Percentiles rank a stretch among this genome's conserved stretches.
phyloP scores from a whole-genome alignment of 2,329 filamentous ascomycete species.

The Sporothrix sp. region DNA sequence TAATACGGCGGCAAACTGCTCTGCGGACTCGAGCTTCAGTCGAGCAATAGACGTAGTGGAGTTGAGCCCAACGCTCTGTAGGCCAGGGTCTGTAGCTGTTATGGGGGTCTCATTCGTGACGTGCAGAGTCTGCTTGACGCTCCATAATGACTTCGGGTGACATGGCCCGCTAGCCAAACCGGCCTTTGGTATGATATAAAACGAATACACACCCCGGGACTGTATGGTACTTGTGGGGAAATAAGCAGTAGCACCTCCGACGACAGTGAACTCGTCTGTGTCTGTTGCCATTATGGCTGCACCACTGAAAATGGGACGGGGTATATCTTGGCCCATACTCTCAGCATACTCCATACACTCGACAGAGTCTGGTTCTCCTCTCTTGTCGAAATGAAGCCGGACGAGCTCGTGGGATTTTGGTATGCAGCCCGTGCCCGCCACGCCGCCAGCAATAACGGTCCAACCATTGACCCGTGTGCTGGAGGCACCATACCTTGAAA shows the following conservation, averaged over 20 bases:
- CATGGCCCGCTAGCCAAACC: not conserved
- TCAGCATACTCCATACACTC: constrained; percentile 10
- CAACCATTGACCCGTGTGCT: constrained; percentile 9
- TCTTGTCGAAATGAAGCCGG: constrained; percentile 27
- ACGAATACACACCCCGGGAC: constrained; percentile 52
- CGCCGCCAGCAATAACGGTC: constrained; percentile 33
- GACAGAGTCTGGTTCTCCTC: constrained; percentile 23
- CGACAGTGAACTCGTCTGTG: constrained; percentile 46
- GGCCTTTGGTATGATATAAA: constrained; percentile 20
- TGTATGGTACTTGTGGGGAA: constrained; percentile 86
- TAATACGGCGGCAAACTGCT: constrained; percentile 53
- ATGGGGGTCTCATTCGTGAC: constrained; percentile 6
- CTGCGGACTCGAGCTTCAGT: constrained; percentile 38
- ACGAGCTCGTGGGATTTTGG: constrained; percentile 42
- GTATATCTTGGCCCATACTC: not conserved
- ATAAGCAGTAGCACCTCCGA: constrained; percentile 77
- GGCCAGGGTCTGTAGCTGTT: too few relatives aligned
- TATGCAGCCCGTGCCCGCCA: constrained; percentile 33
- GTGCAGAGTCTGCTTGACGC: constrained; percentile 5
- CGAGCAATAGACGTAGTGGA: constrained; percentile 34
- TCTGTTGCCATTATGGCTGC: constrained; percentile 44
- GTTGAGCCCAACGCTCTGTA: not conserved
- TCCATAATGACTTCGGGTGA: constrained; percentile 7
- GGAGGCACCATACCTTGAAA: constrained; percentile 14
- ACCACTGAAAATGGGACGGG: constrained; percentile 61